A percentile compares a stretch with the other conserved stretches of the same genome.
These are phyloP conservation scores for Ophiostoma perfectum DNA, from an alignment of 2,329 filamentous ascomycete species.

Conservation along the genomic window DNA sequence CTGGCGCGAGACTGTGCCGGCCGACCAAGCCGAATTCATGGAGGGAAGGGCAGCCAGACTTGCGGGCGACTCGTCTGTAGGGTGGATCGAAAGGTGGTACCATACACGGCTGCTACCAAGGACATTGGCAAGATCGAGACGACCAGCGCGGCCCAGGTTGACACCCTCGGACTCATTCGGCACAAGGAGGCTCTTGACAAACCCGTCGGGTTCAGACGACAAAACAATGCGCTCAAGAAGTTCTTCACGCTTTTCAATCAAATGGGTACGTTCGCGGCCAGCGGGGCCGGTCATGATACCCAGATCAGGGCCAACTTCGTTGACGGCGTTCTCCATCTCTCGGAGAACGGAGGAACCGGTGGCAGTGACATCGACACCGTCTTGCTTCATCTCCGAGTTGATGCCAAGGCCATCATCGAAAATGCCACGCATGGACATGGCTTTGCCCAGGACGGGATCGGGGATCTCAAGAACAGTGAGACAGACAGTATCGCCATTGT, in stretches of 20 bases:
- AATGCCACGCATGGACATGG: slow-evolving; percentile 78
- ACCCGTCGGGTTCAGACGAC: slow-evolving; percentile 76
- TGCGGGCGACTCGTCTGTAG: slow-evolving; percentile 77
- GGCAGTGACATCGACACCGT: slow-evolving; percentile 71
- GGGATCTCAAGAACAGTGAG: slow-evolving; percentile 87
- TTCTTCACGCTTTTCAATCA: slow-evolving; percentile 74
- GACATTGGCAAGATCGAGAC: slow-evolving; percentile 69
- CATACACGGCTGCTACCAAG: slow-evolving; percentile 83
- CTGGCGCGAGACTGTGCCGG: slow-evolving; percentile 85
- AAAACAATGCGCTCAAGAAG: slow-evolving; percentile 80
- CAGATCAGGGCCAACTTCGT: slow-evolving; percentile 70
- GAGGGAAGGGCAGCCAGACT: slow-evolving; percentile 66
- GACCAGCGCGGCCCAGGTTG: slow-evolving; percentile 67
- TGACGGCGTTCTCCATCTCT: slow-evolving; percentile 79
- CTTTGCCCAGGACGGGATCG: slow-evolving; percentile 73
- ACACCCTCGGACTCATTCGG: slow-evolving; percentile 74
- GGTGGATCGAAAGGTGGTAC: slow-evolving; percentile 90
- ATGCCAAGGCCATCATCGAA: slow-evolving; percentile 93
- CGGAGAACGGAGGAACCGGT: slow-evolving; percentile 76
- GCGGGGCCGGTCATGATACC: slow-evolving; percentile 64
- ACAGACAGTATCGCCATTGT: slow-evolving; percentile 75
- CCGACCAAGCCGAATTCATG: slow-evolving; percentile 83
- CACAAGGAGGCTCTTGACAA: slow-evolving; percentile 75
- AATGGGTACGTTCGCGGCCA: slow-evolving; percentile 67
- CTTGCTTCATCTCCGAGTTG: slow-evolving; percentile 94